Conservation (phyloP, 75 land plant species). For the Isoetes taiwanensis region DNA sequence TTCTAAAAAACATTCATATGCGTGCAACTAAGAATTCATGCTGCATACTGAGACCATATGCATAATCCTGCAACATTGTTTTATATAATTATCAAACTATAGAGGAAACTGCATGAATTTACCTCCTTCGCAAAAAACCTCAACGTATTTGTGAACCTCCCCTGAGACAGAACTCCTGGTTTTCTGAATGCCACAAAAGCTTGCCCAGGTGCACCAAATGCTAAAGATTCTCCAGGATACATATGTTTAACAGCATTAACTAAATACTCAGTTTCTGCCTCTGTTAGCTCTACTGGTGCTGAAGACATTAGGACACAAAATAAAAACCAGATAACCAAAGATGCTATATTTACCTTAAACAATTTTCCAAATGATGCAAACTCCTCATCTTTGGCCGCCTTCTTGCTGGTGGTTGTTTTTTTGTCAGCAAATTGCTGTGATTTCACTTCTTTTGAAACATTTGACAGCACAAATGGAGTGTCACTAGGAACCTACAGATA, state of each 20-base stretch:
- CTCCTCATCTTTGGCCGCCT: slow-evolving; percentile 46
- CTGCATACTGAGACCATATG: no score
- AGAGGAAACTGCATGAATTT: no score
- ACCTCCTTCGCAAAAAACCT: slow-evolving; percentile 84
- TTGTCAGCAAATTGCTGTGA: slow-evolving; percentile 71
- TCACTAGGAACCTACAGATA: slow-evolving; percentile 65
- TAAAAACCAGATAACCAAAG: no score
- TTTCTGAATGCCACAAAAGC: slow-evolving; percentile 89
- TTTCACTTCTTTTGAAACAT: slow-evolving; percentile 72
- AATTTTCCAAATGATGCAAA: slow-evolving; percentile 82
- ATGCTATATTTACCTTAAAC: slow-evolving; percentile 97
- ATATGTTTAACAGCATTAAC: slow-evolving; percentile 93
- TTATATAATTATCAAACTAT: no score
- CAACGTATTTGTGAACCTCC: slow-evolving; percentile 71
- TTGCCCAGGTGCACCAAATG: slow-evolving; percentile 94
- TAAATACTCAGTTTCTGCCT: slow-evolving; percentile 91
- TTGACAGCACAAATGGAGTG: slow-evolving; percentile 57
- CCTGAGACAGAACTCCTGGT: slow-evolving; percentile 62
- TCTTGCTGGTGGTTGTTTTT: slow-evolving; percentile 70
- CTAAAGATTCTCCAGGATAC: slow-evolving; percentile 52
- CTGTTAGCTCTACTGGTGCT: slow-evolving; percentile 83
- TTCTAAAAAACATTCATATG: no score
- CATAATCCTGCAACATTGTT: no score
- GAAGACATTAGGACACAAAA: slow-evolving; percentile 60
- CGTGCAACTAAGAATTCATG: no score